These are phyloP conservation scores for Cyclostephanos tholiformis DNA, from an alignment of 108 stramenopile genomes.

Conservation along the genomic window DNA sequence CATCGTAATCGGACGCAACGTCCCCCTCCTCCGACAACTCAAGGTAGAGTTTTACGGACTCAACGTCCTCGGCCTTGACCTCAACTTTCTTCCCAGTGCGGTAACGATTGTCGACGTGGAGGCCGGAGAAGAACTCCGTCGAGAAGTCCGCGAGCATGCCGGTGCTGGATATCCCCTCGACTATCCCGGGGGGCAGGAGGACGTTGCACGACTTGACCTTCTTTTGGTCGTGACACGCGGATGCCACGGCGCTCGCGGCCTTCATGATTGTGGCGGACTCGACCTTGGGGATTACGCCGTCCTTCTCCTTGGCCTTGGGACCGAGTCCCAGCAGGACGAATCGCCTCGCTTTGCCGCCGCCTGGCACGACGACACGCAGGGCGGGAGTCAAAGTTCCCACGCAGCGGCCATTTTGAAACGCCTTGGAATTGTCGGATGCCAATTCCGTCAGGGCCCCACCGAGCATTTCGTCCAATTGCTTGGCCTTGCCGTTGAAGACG, in stretches of 20 bases:
- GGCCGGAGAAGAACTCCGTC: conserved; percentile 57
- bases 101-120: conserved; percentile 87
- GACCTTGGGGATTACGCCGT: conserved; percentile 27
- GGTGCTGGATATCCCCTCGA: conserved; percentile 14
- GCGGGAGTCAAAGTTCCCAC: conserved; percentile 72
- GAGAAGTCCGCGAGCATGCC: conserved; percentile 52
- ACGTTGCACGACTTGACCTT: conserved; percentile 60
- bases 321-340: conserved; percentile 73
- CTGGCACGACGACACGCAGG: conserved; percentile 49
- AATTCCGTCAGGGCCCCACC: conserved; percentile 69
- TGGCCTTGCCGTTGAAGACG: conserved; percentile 55
- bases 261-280: conserved; percentile 45
- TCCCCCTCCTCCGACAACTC: conserved; percentile 27
- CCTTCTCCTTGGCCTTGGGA: conserved; percentile 39
- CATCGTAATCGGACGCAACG: conserved; percentile 33
- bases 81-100: conserved; percentile 73
- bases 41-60: conserved; percentile 56
- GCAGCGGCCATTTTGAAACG: conserved; percentile 76
- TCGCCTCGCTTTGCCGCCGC: conserved; percentile 51
- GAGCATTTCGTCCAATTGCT: conserved; percentile 66
- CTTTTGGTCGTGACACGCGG: conserved; percentile 70
- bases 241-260: conserved; percentile 67
- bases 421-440: conserved; percentile 73
- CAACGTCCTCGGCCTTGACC: conserved; percentile 66
- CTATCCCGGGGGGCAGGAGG: conserved; percentile 55